Conservation (phyloP, 768 basidiomycete species). For the Galerina marginata region DNA sequence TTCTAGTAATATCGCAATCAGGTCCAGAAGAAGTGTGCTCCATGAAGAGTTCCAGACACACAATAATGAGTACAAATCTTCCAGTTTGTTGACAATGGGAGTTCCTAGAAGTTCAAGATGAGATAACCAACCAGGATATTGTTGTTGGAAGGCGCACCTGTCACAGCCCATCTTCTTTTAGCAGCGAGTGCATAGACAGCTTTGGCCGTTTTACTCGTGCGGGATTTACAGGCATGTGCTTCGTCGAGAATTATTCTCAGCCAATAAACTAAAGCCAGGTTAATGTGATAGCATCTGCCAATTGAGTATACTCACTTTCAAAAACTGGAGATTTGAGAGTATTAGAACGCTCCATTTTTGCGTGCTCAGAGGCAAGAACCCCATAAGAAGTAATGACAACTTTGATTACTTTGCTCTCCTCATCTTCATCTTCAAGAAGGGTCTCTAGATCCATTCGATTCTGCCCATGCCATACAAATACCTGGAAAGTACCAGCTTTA, state of each 20-base stretch:
- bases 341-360: conserved; percentile 63
- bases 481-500: conserved; percentile 65
- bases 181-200: conserved; percentile 87
- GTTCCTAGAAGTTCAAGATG: conserved; percentile 56
- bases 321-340: conserved; percentile 62
- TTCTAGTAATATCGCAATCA: conserved; percentile 45
- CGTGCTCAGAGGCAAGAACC: conserved; percentile 86
- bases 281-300: neutral
- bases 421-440: conserved; percentile 59
- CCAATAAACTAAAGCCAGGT: conserved; percentile 68
- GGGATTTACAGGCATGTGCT: conserved; percentile 93
- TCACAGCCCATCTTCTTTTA: conserved; percentile 87
- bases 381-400: conserved; percentile 95
- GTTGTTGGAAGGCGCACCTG: conserved; percentile 49
- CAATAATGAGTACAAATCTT: conserved; percentile 89
- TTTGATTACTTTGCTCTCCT: conserved; percentile 56
- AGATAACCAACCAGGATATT: neutral
- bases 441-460: conserved; percentile 77
- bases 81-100: conserved; percentile 92
- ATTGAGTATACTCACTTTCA: conserved; percentile 52
- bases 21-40: neutral
- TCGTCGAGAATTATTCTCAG: conserved; percentile 87
- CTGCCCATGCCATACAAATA: conserved; percentile 87
- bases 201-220: conserved; percentile 85
- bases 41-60: conserved; percentile 22